phyloP scores from a whole-genome alignment of 2,329 filamentous ascomycete genomes.

The Cordyceps fumosorosea region DNA sequence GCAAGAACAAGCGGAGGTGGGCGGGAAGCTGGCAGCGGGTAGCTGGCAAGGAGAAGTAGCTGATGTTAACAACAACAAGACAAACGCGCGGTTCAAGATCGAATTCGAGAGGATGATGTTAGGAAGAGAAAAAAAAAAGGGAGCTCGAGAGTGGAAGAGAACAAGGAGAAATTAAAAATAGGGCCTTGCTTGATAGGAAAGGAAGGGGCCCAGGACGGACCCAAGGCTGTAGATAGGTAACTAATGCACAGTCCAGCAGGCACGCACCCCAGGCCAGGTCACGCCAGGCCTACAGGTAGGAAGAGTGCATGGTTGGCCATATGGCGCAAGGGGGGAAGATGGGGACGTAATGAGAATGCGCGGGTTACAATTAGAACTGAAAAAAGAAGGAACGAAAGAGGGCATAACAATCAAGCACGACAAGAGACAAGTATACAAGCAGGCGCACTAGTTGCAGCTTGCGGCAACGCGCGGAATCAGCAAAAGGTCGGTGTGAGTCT shows the following conservation, averaged over 20 bases:
- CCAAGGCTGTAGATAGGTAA: neutral
- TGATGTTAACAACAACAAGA: neutral
- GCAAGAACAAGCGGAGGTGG: conserved; percentile 1
- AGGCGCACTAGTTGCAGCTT: neutral
- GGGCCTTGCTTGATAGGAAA: neutral
- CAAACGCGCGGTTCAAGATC: neutral
- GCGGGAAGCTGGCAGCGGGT: neutral
- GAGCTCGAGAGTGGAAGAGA: neutral
- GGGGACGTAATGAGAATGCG: neutral
- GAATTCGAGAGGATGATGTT: neutral
- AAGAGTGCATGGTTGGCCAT: neutral
- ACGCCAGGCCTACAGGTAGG: neutral
- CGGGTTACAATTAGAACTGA: neutral
- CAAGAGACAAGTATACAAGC: neutral
- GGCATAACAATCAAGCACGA: neutral
- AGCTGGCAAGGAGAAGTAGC: neutral
- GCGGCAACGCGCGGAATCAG: neutral
- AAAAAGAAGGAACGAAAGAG: neutral
- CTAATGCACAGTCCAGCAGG: conserved; percentile 7
- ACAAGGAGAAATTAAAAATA: conserved; percentile 1
- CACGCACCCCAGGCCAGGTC: neutral
- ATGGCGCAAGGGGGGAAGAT: neutral
- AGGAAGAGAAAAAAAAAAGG: neutral
- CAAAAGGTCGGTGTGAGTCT: conserved; percentile 7
- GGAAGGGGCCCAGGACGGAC: neutral